A percentile compares a stretch with the other conserved stretches of the same genome.
These are phyloP conservation scores for Lonicera japonica DNA, from an alignment of 129 eudicot species.

Conservation along the genomic window DNA sequence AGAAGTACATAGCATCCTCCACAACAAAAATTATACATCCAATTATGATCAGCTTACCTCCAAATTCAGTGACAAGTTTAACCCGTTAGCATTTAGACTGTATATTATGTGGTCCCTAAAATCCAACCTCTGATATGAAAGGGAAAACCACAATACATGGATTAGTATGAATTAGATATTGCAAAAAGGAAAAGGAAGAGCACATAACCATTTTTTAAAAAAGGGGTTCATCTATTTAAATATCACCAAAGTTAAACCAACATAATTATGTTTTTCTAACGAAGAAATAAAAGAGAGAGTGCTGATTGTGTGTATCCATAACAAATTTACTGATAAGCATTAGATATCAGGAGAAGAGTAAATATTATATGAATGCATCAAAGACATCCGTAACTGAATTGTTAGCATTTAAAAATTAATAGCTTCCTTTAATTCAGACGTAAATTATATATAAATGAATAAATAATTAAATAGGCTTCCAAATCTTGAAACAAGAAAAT, in stretches of 20 bases:
- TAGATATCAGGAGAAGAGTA: no score
- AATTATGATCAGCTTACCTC: conserved; percentile 52
- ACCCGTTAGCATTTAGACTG: conserved; percentile 52
- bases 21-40: background rate
- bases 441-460: no score
- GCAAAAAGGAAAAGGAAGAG: no score
- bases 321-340: background rate
- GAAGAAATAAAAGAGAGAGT: background rate
- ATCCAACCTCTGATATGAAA: conserved; percentile 73
- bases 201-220: no score
- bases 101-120: conserved; percentile 92
- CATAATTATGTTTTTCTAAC: background rate
- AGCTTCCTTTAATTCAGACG: no score
- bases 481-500: no score
- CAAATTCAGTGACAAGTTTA: conserved; percentile 72
- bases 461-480: no score
- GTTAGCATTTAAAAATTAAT: no score
- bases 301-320: background rate
- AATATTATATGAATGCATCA: no score
- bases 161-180: background rate
- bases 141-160: background rate
- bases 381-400: no score
- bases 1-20: background rate
- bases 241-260: background rate
- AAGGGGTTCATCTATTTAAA: background rate